Evolutionary conservation across 2,329 filamentous ascomycete species (phyloP), one percentile per base, ranked within the genome.

Genomic region (Lachnellula subtilissima): DNA sequence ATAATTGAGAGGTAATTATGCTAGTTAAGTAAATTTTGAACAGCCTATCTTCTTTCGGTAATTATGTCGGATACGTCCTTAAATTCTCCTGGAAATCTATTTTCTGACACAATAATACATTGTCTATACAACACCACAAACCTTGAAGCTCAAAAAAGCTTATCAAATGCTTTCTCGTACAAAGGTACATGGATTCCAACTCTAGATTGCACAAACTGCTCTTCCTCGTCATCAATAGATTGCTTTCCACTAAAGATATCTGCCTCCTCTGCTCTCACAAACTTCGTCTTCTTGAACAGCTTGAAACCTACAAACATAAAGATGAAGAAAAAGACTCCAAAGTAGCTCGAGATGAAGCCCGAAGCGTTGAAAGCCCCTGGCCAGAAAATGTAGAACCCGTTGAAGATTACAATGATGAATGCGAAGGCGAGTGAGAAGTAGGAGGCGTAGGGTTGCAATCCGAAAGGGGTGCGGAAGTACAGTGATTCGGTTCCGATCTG

Each of bases 301-400:
- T 58, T 58, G 48, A 47, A 55, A 5, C 19, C 4, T 9, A 57
- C 23, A 65, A 82, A 91, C 9, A 91, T 73, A 5, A 75, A 48
- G 39, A 78, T 64, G 52, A 78, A 79, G 62, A 81, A 81, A 4
- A 76, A 75, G 32, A 82, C 70, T 8, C 74, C 77, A 63, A 83
- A 80, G 67, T 83, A 83, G 15, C 73, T 73, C 2, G 79, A 78
- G 51, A 83, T 61, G 67, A 83, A 83, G 45, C 73, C 72, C 9
- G 76, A 71, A 0, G 73, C 71, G n/a, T 47, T 40, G n/a, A 55
- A 61, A 40, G 69, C 74, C 61, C 75, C 82, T 6, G 79, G 79
- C 56, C 75, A 72, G 60, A 85, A 82, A 22, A 76, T 71, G 56
- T 82, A 75, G 55, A 82, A 83, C 15, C 82, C 80, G 46, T 83